Base-by-base conservation (phyloP, 495 filamentous ascomycete genomes). In the Penicillium lagena region DNA sequence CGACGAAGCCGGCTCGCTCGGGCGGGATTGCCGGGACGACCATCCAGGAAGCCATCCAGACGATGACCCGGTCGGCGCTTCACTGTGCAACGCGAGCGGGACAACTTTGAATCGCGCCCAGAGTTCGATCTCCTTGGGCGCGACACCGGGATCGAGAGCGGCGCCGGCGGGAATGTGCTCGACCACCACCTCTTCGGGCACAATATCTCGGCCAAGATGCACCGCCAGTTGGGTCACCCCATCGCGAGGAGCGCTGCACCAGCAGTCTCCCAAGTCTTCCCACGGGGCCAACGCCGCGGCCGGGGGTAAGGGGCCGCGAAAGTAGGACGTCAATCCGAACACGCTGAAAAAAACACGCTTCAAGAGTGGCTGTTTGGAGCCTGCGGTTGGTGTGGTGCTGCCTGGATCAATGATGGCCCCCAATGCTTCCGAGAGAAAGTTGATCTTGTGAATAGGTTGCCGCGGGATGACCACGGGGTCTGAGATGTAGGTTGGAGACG, bases 181-280 rank as follows among this genome's bases (percentile, higher is more conserved):
- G 11, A 78, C 59, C 2, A 74, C 58, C 0, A 76, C 55, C 17
- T 75, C 70, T 32, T 75, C 70, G 0, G 72, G 70, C 5, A 72
- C 58, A 15, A 75, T 72, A 1, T 46, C 45, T 10, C 54, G 62
- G 7, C 60, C 51, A 0, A 75, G 56, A 1, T 50, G 29, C 5
- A 74, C 53, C 9, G 57, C 43, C 6, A 78, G 50, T 43, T 78
- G 74, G 7, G 68, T 42, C 35, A 64, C 60, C 6, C 68, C 70
- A 14, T 60, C 36, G 8, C 58, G 58, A 12, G 61, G 60, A 22
- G 56, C 56, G 30, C 54, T 63, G 47, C 73, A 78, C 71, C 70
- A 77, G 46, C 70, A 68, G 29, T 77, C 73, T n/a, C 66, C 68
- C 7, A 59, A 44, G 17, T 75, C 73, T 10, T 67, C 48, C 73